Percentiles rank a stretch among this genome's conserved stretches.
Evolutionary conservation across 1,284 basidiomycete genomes (phyloP).

Genomic region (Irpex sp.): DNA sequence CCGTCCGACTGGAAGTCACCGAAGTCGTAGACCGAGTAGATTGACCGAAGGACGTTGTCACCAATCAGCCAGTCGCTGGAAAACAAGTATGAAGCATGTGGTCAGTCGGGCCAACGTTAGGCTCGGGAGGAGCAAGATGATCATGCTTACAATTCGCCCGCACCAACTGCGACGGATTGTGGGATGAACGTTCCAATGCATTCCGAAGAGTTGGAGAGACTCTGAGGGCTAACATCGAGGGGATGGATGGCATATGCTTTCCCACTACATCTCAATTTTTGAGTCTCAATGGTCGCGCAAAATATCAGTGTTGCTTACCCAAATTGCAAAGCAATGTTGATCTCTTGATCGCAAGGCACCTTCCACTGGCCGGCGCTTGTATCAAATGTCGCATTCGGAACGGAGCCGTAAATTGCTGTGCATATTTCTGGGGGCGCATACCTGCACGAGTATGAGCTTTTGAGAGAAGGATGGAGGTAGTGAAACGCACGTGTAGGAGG

Average conservation of each 20-base stretch:
- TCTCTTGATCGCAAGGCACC: conserved; percentile 65
- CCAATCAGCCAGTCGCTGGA: conserved; percentile 75
- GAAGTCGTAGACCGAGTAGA: conserved; percentile 84
- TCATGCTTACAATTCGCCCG: conserved; percentile 54
- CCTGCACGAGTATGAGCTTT: conserved; percentile 27
- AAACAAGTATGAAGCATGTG: not conserved
- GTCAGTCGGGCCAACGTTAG: not conserved
- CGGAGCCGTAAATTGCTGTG: conserved; percentile 57
- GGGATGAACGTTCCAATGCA: conserved; percentile 75
- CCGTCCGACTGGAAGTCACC: conserved; percentile 66
- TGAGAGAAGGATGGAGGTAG: not conserved
- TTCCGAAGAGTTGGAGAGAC: conserved; percentile 34
- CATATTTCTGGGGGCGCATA: conserved; percentile 60
- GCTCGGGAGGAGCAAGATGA: not conserved
- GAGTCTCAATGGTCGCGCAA: not conserved
- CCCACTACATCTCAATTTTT: conserved; percentile 34
- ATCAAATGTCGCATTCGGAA: conserved; percentile 55
- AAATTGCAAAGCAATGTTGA: conserved; percentile 72
- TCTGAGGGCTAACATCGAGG: conserved; percentile 56
- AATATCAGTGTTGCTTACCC: conserved; percentile 38
- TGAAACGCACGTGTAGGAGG: conserved; percentile 64
- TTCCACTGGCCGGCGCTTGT: conserved; percentile 50
- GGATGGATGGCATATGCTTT: conserved; percentile 70
- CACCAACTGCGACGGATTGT: conserved; percentile 45
- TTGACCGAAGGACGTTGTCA: conserved; percentile 75